Evolutionary conservation across 768 basidiomycete genomes (phyloP), one percentile per base, ranked within the genome.

Genomic region (Gloeopeniophorella convolvens): DNA sequence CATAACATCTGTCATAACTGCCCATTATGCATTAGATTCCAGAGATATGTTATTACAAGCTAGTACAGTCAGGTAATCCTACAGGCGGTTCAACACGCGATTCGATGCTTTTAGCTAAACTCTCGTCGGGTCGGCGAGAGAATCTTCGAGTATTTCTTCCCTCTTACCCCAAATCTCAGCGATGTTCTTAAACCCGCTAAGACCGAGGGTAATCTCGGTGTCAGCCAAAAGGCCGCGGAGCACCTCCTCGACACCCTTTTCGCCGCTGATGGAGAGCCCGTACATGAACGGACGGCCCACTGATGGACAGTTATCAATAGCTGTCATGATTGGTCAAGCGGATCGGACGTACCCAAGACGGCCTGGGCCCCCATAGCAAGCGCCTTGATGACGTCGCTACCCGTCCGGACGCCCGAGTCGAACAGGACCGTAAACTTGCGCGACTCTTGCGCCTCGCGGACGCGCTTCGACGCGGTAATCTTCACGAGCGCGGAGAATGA

Each of bases 331-430:
- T n/a, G n/a, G n/a, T n/a, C n/a, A n/a, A n/a, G n/a, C n/a, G n/a
- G n/a, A n/a, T n/a, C n/a, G n/a, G n/a, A 75, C 85, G 59, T 58
- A 88, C 80, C 72, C 20, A 91, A 63, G n/a, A 92, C 80, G 8
- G 72, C 88, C 57, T 92, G 83, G 8, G 91, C 91, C 37, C 91
- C 89, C 0, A 93, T 71, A 1, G 89, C 89, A 24, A 92, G 65
- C 0, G 90, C 90, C 64, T 88, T 87, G 65, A 89, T 72, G 40
- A 92, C 78, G 56, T 94, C 91, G 34, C 79, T 77, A 8, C 87
- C 90, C 0, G 83, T 87, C 36, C 90, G 78, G 50, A 93, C 82
- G 10, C 90, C 89, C 43, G 81, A 89, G 61, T 83, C 82, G 58
- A 84, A 88, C 6, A 92, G 68, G 32, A 91, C 66, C 3, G 82